Evolutionary conservation across 768 basidiomycete species (phyloP), one percentile per base, ranked within the genome.

Genomic region (Dioszegia hungarica): DNA sequence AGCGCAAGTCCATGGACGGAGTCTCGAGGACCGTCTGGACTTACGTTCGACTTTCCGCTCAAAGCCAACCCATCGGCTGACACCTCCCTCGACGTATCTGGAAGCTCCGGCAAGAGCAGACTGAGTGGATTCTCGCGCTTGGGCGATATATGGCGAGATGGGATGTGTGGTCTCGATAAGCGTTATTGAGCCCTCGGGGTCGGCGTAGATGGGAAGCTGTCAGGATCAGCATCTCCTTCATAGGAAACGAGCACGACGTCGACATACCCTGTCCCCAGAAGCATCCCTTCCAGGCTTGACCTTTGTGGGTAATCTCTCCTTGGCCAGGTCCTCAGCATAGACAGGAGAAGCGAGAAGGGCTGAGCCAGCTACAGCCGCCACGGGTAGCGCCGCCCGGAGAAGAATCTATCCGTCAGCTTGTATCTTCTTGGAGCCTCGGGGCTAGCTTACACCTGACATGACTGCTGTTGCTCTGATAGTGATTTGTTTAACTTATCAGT

Each of bases 31-130:
- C 31, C 14, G 28, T 27, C 34, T 39, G 15, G 24, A 75, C 79
- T 63, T 74, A 93, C 93, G 78, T 78, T 95, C 93, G 29, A 93
- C 85, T 8, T 82, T 81, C 63, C 87, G 82, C 74, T 97, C 94
- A 29, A 91, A 80, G 12, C 82, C 83, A 66, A 98, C 88, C 91
- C 91, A 94, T 60, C 81, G 81, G 29, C 85, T 82, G 17, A 94
- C 83, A 40, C 84, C 83, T 0, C 80, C 81, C 62, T 91, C 88
- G 22, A 91, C 84, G 45, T 83, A 81, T 1, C 80, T 78, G 54
- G 84, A 82, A n/a, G 83, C 82, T 27, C 84, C 81, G 4, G 73
- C 62, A 66, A 86, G 83, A 14, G 82, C 80, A 0, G 79, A 76
- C n/a, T 82, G 83, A 2, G 82, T 80, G 27, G 82, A 78, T 59